Evolutionary conservation across 1,139 yeast genomes (phyloP).

Genomic region (Taphrina deformans): DNA sequence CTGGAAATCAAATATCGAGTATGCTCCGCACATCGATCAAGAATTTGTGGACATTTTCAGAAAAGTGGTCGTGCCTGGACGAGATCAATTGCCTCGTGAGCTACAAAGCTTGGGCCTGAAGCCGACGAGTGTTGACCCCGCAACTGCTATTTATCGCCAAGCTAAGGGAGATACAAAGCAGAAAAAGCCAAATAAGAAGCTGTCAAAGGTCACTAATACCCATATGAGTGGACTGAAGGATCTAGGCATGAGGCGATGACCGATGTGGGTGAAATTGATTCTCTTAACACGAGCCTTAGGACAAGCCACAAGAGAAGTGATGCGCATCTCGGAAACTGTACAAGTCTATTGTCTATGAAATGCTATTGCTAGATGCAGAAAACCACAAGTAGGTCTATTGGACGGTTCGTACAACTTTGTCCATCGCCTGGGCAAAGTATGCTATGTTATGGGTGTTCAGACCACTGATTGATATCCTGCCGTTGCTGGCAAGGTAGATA

Average conservation of each 20-base stretch:
- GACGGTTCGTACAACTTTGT: conserved; percentile 38
- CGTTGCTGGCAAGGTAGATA: conserved; percentile 82
- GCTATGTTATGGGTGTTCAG: conserved; percentile 76
- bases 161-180: conserved; percentile 47
- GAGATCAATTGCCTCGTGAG: conserved; percentile 74
- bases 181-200: conserved; percentile 84
- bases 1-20: conserved; percentile 84
- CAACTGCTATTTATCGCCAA: conserved; percentile 63
- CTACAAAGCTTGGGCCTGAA: conserved; percentile 82
- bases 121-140: conserved; percentile 98
- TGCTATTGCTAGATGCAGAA: no score
- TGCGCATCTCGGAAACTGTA: no score
- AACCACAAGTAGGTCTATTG: no score
- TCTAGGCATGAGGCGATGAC: conserved; percentile 33
- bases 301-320: no score
- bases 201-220: conserved; percentile 90
- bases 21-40: conserved; percentile 71
- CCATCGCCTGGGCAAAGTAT: conserved; percentile 73
- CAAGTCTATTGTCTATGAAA: background rate
- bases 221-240: conserved; percentile 97
- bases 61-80: conserved; percentile 72
- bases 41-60: conserved; percentile 60
- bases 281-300: no score
- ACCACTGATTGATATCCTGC: conserved; percentile 91
- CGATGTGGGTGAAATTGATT: no score